Evolutionary conservation across 2,329 filamentous ascomycete genomes (phyloP), one percentile per base, ranked within the genome.

Genomic region (Botrytis elliptica): DNA sequence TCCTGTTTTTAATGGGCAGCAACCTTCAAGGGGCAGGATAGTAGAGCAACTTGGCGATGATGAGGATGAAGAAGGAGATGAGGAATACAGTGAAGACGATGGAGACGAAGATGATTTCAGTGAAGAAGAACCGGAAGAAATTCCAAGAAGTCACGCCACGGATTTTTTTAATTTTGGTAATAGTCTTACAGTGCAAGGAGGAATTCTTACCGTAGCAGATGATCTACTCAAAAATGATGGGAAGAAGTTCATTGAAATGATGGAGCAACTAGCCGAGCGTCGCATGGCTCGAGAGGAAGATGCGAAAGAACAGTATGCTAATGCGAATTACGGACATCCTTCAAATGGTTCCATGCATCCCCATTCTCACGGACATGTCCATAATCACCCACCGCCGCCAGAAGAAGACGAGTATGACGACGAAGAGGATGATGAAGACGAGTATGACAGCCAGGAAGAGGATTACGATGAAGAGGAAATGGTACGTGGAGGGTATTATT

Each of bases 161-260:
- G 95, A 98, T 83, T 97, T 98, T 84, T 95, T 98, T 85, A 95
- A 94, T 79, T 99, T 99, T 85, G 96, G 96, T 78, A 97, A 97
- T 82, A 98, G 95, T 85, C 87, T 99, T 77, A 97, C 95, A 80
- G 96, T 98, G 79, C 96, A 98, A 85, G 89, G 96, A 86, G 97
- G 96, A 82, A 98, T 99, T 84, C 90, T 99, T 82, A 99, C 96
- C 78, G 96, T 99, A 81, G 96, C 96, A 83, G 96, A 99, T 86
- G 96, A 99, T 84, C 88, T 99, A 77, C 89, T 99, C 76, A 98
- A 98, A 84, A 99, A 99, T 84, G 96, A 99, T 83, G 96, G 96
- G 80, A 97, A 97, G 84, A 97, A 97, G 81, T 99, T 99, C 85
- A 99, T 99, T 84, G 96, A 99, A 83, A 99, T 99, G 96, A 99